phyloP scores from a whole-genome alignment of 768 basidiomycete genomes.

The Leccinellum rugosiceps region DNA sequence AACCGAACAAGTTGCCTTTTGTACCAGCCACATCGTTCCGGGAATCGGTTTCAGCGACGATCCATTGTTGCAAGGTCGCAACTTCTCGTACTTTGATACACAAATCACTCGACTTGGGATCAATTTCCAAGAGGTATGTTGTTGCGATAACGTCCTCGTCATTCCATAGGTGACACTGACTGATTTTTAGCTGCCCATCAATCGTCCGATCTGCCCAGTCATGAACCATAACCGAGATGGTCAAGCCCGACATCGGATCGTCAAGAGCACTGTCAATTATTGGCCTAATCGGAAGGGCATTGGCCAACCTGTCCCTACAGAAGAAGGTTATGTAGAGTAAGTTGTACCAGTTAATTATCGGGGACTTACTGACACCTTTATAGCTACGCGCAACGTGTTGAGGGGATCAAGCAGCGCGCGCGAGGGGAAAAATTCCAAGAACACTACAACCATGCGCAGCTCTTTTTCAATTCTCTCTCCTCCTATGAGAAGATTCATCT shows the following conservation, averaged over 20 bases:
- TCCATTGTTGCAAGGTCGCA: constrained; percentile 78
- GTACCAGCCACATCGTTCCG: constrained; percentile 59
- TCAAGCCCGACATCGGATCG: constrained; percentile 51
- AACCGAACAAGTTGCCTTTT: constrained; percentile 88
- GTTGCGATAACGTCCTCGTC: neutral
- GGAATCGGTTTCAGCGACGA: constrained; percentile 74
- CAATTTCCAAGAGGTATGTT: constrained; percentile 66
- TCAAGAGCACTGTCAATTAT: constrained; percentile 65
- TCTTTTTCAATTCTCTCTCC: constrained; percentile 82
- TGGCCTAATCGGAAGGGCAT: constrained; percentile 72
- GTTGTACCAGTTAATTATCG: constrained; percentile 11
- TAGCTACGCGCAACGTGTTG: constrained; percentile 48
- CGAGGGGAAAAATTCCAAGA: constrained; percentile 77
- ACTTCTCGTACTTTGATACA: constrained; percentile 87
- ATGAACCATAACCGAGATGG: constrained; percentile 70
- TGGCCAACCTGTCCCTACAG: constrained; percentile 44
- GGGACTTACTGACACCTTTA: constrained; percentile 7
- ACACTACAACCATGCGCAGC: constrained; percentile 66
- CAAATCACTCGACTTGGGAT: constrained; percentile 77
- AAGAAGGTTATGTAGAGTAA: constrained; percentile 54
- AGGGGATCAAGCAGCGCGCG: constrained; percentile 55
- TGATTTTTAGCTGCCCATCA: constrained; percentile 65
- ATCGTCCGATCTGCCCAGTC: constrained; percentile 74
- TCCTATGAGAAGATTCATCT: constrained; percentile 71
- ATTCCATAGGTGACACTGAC: neutral